phyloP scores from a whole-genome alignment of 805 yeast species.

The Saccharomyces kudriavzevii region DNA sequence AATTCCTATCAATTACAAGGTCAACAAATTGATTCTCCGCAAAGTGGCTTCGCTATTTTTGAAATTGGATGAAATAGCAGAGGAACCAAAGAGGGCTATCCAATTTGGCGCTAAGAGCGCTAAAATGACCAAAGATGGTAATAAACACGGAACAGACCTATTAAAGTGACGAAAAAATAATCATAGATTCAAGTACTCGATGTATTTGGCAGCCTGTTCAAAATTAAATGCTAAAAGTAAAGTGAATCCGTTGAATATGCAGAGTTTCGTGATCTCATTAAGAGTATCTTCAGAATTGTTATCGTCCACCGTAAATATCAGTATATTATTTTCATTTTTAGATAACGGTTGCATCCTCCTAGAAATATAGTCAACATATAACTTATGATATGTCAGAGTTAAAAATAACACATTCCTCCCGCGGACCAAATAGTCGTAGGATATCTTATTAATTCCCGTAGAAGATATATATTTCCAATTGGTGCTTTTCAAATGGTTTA shows the following conservation, averaged over 20 bases:
- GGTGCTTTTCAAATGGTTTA: slow-evolving; percentile 46
- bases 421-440: slow-evolving; percentile 60
- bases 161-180: slow-evolving; percentile 6
- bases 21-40: slow-evolving; percentile 53
- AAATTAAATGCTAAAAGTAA: slow-evolving; percentile 38
- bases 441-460: slow-evolving; percentile 33
- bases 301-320: slow-evolving; percentile 59
- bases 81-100: slow-evolving; percentile 85
- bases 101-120: slow-evolving; percentile 97
- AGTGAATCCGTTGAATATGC: slow-evolving; percentile 36
- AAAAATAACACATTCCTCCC: slow-evolving; percentile 51
- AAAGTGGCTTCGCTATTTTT: slow-evolving; percentile 43
- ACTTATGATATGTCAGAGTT: slow-evolving; percentile 62
- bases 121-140: slow-evolving; percentile 75
- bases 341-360: slow-evolving; percentile 40
- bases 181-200: slow-evolving; percentile 26
- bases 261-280: slow-evolving; percentile 34
- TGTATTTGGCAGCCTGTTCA: slow-evolving; percentile 45
- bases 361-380: slow-evolving; percentile 67
- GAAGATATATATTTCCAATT: slow-evolving; percentile 42
- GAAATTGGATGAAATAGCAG: slow-evolving; percentile 47
- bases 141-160: slow-evolving; percentile 66
- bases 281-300: slow-evolving; percentile 43
- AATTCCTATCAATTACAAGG: slow-evolving; percentile 43
- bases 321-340: slow-evolving; percentile 41